Percentiles rank a stretch among this genome's conserved stretches.
Evolutionary conservation across 2,329 filamentous ascomycete genomes (phyloP).

Genomic region (Cladosporium sp.): DNA sequence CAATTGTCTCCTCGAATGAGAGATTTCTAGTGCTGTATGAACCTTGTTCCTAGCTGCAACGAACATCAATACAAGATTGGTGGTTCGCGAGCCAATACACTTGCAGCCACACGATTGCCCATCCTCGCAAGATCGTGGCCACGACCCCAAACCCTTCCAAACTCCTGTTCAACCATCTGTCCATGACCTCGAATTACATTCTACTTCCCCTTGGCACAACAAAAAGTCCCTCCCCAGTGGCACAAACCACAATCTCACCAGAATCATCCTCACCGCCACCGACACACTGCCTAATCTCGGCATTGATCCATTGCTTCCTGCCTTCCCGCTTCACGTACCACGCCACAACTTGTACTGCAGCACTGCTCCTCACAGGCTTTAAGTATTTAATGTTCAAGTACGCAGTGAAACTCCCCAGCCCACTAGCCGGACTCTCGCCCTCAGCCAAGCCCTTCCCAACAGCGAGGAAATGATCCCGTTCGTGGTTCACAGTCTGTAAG

Average conservation of each 20-base stretch:
- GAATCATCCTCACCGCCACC: conserved; percentile 34
- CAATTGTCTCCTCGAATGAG: too few relatives aligned
- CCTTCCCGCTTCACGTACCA: conserved; percentile 43
- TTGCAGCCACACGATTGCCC: too few relatives aligned
- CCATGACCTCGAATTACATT: conserved; percentile 9
- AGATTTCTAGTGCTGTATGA: too few relatives aligned
- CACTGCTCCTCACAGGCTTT: conserved; percentile 49
- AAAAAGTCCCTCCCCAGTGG: conserved; percentile 53
- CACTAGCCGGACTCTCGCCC: conserved; percentile 22
- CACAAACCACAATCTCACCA: conserved; percentile 45
- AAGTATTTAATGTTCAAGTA: conserved; percentile 55
- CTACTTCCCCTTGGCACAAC: conserved; percentile 29
- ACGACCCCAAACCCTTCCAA: neutral
- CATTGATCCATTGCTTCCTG: conserved; percentile 51
- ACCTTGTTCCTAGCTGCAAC: too few relatives aligned
- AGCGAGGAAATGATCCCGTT: conserved; percentile 17
- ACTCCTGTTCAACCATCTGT: too few relatives aligned
- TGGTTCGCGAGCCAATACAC: too few relatives aligned
- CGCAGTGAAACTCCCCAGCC: conserved; percentile 42
- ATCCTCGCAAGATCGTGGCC: too few relatives aligned
- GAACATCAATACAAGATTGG: too few relatives aligned
- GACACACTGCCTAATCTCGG: conserved; percentile 37
- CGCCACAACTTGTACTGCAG: conserved; percentile 45
- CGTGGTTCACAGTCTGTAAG: conserved; percentile 43
- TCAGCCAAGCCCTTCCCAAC: conserved; percentile 13